Evolutionary conservation across 225 moss, liverwort and hornwort genomes (phyloP).

Genomic region (Asterella californica): DNA sequence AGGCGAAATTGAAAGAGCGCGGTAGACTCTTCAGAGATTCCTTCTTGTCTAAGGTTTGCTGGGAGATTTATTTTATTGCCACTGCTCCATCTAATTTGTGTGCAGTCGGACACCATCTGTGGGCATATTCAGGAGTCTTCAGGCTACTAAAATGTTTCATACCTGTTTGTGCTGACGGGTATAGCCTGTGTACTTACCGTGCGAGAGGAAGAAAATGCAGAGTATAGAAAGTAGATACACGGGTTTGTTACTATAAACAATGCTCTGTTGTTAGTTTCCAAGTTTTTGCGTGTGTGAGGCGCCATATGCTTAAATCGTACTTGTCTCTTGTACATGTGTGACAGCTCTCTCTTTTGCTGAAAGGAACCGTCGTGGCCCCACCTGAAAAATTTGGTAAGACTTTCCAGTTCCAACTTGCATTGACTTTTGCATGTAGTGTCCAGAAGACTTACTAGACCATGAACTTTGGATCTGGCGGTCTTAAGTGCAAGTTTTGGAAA

Average conservation of each 20-base stretch:
- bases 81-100: background rate
- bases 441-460: background rate
- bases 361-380: constrained; percentile 95
- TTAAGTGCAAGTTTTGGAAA: background rate
- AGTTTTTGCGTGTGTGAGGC: background rate
- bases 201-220: background rate
- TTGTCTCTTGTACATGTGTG: background rate
- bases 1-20: constrained; percentile 85
- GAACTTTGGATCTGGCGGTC: background rate
- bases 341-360: constrained; percentile 86
- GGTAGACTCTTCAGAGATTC: constrained; percentile 92
- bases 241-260: background rate
- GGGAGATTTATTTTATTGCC: background rate
- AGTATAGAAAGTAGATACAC: background rate
- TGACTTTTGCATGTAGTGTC: background rate
- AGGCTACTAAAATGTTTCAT: no score
- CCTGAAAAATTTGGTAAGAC: constrained; percentile 89
- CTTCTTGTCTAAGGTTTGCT: constrained; percentile 81
- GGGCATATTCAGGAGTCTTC: background rate
- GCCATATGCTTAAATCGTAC: background rate
- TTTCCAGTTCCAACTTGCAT: background rate
- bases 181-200: no score
- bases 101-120: background rate
- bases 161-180: background rate
- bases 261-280: background rate